Conservation (phyloP, 1,284 basidiomycete species). For the Pseudozyma tsukubaensis region DNA sequence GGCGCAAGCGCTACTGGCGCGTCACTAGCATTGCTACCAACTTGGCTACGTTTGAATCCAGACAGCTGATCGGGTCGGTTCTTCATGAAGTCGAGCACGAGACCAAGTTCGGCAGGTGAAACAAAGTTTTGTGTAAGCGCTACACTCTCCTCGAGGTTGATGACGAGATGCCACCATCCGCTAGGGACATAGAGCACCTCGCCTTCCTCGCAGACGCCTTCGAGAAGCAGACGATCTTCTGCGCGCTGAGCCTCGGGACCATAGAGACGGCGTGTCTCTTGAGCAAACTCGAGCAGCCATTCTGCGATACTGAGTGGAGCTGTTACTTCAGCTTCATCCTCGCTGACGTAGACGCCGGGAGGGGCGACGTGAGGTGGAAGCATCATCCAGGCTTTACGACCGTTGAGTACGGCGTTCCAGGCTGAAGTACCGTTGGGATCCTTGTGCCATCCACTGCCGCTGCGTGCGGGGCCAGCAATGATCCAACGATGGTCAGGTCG, state of each 20-base stretch:
- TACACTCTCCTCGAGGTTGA: slow-evolving; percentile 64
- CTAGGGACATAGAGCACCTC: slow-evolving; percentile 69
- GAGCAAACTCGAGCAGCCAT: slow-evolving; percentile 70
- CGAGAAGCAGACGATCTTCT: slow-evolving; percentile 61
- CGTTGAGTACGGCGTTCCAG: slow-evolving; percentile 71
- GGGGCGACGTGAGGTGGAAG: slow-evolving; percentile 70
- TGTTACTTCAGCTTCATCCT: slow-evolving; percentile 69
- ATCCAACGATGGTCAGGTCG: slow-evolving; percentile 65
- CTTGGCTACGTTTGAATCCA: slow-evolving; percentile 67
- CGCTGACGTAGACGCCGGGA: slow-evolving; percentile 70
- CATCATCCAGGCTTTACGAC: slow-evolving; percentile 70
- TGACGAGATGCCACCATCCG: slow-evolving; percentile 66
- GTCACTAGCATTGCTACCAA: slow-evolving; percentile 4
- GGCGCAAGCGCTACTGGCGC: slow-evolving; percentile 13
- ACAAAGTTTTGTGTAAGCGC: slow-evolving; percentile 72
- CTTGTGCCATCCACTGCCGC: slow-evolving; percentile 66
- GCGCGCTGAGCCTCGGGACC: slow-evolving; percentile 53
- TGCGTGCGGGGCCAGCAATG: slow-evolving; percentile 60
- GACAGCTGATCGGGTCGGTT: slow-evolving; percentile 70
- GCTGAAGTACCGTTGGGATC: slow-evolving; percentile 70
- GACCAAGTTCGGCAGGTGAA: slow-evolving; percentile 68
- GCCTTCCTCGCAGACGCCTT: slow-evolving; percentile 69
- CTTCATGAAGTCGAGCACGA: slow-evolving; percentile 70
- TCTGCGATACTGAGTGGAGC: slow-evolving; percentile 69
- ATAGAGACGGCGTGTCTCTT: slow-evolving; percentile 64